Conservation (phyloP, 78 protist genomes). For the Bodo saltans region DNA sequence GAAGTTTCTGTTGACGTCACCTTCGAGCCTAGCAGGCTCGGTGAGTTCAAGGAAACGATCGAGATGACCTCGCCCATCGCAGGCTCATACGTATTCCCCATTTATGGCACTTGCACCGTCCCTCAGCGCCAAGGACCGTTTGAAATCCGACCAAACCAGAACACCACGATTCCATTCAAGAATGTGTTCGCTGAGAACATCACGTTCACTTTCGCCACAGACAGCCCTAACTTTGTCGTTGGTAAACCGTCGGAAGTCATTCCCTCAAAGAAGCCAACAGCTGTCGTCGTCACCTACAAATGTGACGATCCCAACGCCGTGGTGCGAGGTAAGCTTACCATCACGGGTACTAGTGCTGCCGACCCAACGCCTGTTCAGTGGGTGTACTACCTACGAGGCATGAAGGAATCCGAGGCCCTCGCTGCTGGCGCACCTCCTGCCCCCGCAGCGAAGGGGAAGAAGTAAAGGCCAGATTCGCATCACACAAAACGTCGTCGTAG, state of each 20-base stretch:
- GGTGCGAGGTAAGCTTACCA: neutral
- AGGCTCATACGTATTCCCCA: conserved; percentile 53
- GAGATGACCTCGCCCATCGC: conserved; percentile 41
- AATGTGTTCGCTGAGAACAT: conserved; percentile 39
- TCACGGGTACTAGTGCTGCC: neutral
- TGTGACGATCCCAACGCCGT: neutral
- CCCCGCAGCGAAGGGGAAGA: no score
- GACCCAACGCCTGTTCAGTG: neutral
- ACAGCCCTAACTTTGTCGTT: conserved; percentile 47
- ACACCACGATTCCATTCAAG: conserved; percentile 30
- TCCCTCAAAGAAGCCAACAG: conserved; percentile 19
- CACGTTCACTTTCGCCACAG: conserved; percentile 35
- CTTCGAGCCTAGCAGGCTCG: conserved; percentile 58
- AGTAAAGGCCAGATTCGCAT: no score
- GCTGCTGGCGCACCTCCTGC: no score
- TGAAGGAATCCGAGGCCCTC: no score
- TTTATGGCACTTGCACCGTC: conserved; percentile 48
- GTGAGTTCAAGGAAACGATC: conserved; percentile 39
- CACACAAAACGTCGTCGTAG: no score
- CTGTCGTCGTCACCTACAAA: conserved; percentile 30
- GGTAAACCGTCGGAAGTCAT: conserved; percentile 12
- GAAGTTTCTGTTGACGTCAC: conserved; percentile 53
- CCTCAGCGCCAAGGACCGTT: conserved; percentile 74
- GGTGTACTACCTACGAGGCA: conserved; percentile 8
- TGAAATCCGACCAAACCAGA: conserved; percentile 22